Evolutionary conservation across 805 yeast genomes (phyloP).

Genomic region (Suhomyces prunicola): DNA sequence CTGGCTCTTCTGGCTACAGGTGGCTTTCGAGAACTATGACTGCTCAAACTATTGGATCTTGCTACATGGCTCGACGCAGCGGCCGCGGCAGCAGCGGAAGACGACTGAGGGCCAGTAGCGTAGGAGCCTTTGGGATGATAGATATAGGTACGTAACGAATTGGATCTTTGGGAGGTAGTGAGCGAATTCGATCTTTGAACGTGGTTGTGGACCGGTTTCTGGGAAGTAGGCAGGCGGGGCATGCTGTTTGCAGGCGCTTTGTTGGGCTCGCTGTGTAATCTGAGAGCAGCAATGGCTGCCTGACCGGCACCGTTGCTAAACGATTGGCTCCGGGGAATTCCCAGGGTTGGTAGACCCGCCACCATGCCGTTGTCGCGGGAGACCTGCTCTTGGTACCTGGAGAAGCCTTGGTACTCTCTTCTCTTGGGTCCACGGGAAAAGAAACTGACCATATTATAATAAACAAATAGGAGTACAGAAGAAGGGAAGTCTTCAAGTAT

Average conservation of each 20-base stretch:
- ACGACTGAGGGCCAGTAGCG: conserved; percentile 20
- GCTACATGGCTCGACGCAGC: neutral
- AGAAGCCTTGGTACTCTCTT: conserved; percentile 32
- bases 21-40: neutral
- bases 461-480: neutral
- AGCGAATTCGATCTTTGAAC: conserved; percentile 22
- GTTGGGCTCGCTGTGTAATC: conserved; percentile 22
- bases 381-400: conserved; percentile 29
- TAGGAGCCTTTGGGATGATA: conserved; percentile 42
- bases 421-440: conserved; percentile 5
- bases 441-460: neutral
- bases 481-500: neutral
- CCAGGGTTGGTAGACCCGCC: conserved; percentile 18
- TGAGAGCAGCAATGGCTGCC: conserved; percentile 41
- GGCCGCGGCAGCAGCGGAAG: neutral
- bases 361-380: conserved; percentile 2
- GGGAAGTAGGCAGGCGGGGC: neutral
- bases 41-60: conserved; percentile 2
- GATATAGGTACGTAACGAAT: conserved; percentile 34
- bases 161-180: conserved; percentile 19
- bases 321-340: conserved; percentile 20
- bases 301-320: conserved; percentile 34
- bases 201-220: conserved; percentile 3
- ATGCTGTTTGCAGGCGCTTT: neutral
- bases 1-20: neutral